Base-by-base conservation (phyloP, 1,284 basidiomycete genomes). In the Psilocybe mexicana region DNA sequence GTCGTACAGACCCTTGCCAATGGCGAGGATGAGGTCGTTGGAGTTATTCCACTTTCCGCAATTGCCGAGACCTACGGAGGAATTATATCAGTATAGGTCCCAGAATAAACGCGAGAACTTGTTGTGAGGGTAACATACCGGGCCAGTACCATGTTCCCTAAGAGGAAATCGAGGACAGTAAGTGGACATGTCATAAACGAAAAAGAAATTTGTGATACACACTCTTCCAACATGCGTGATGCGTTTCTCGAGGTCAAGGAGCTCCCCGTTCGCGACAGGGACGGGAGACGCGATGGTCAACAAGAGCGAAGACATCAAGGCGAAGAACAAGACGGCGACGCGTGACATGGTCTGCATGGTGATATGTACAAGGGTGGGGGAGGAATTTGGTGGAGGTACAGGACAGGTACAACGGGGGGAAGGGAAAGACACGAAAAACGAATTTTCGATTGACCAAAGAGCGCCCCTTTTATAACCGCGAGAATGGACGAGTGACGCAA, bases 261-360 rank as follows among this genome's bases (percentile, higher is more conserved):
- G 40, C 26, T 72, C 67, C 35, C 64, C 61, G 38, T 73, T 63
- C 36, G 64, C 52, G 25, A 62, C 69, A 47, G 77, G 72, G 28
- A 85, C 64, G 33, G 86, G 86, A 26, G 79, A 69, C 12, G 81
- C 81, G 63, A 80, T 64, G 43, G 72, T 67, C 58, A 75, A 63
- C 59, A 79, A 65, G 57, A 81, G 53, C 61, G 77, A 73, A 53
- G 76, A 68, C 66, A 79, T 74, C 61, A 85, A 64, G 28, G 75
- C 66, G 56, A 80, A 69, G 65, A 82, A 59, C 64, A 81, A 63
- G 65, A 77, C 56, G 43, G 71, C 68, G 62, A 78, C 53, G 61
- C 69, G 74, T 46, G 66, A 57, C 64, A 67, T 67, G 43, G 38
- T 40, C 38, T 25, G 8, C 30, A 33, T 33, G 8, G 30, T 55